These are phyloP conservation scores for Mortierella sp. DNA, from an alignment of 371 early-diverging fungal genomes.

Conservation along the genomic window DNA sequence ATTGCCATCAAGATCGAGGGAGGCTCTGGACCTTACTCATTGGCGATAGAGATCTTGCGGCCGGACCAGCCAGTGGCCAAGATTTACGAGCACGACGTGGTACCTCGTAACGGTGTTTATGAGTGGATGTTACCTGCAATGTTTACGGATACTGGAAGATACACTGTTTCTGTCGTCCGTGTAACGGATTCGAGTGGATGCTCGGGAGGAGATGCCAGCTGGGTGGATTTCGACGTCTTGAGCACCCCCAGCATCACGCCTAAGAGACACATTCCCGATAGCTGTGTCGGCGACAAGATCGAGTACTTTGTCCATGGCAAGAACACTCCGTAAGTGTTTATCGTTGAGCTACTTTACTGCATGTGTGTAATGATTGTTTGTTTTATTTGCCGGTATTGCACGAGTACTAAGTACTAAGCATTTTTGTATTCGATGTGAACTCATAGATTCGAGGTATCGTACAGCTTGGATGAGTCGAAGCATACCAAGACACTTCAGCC, in stretches of 20 bases:
- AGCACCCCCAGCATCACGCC: slow-evolving; percentile 51
- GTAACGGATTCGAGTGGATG: slow-evolving; percentile 45
- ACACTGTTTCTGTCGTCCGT: slow-evolving; percentile 34
- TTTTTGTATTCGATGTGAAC: not conserved
- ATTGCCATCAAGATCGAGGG: slow-evolving; percentile 46
- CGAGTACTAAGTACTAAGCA: not conserved
- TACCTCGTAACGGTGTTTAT: slow-evolving; percentile 40
- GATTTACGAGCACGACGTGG: slow-evolving; percentile 36
- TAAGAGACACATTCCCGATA: slow-evolving; percentile 27
- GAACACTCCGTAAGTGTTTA: slow-evolving; percentile 33
- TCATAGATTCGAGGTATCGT: slow-evolving; percentile 45
- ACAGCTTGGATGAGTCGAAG: slow-evolving; percentile 31
- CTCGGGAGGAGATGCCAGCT: slow-evolving; percentile 19
- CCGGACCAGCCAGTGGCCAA: slow-evolving; percentile 35
- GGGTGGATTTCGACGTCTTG: slow-evolving; percentile 49
- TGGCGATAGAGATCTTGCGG: slow-evolving; percentile 44
- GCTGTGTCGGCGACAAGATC: slow-evolving; percentile 44
- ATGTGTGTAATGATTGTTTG: not conserved
- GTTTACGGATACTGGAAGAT: slow-evolving; percentile 42
- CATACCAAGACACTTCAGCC: slow-evolving; percentile 12
- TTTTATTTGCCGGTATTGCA: not conserved
- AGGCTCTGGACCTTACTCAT: slow-evolving; percentile 37
- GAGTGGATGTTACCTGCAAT: slow-evolving; percentile 45
- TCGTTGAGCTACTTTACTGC: not conserved
- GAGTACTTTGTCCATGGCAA: slow-evolving; percentile 45